Base-by-base conservation (phyloP, 306 rosid species). In the Senna siamea region DNA sequence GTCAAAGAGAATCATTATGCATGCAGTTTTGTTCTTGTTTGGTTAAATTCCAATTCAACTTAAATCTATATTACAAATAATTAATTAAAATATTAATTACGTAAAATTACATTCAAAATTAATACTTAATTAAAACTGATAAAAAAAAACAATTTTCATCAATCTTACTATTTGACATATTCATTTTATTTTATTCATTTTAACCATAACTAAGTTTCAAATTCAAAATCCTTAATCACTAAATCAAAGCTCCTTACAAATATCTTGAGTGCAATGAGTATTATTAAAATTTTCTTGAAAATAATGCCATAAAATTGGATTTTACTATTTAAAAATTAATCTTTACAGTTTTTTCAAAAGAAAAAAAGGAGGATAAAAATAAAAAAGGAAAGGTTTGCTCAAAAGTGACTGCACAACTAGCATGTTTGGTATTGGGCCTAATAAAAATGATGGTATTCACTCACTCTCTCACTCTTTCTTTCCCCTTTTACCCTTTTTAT, bases 371-470 rank as follows among this genome's bases (percentile, higher is more conserved):
- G 37, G 26, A 64, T 32, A 41, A 9, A 44, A 56, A 50, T 7
- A 59, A 50, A 78, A n/a, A 47, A 12, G 59, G 74, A 80, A 88
- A 76, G 88, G 80, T 82, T 57, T 43, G 76, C 7, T 8, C 26
- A 85, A 88, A 85, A 84, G 91, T 85, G 96, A 92, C 89, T 43
- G 79, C 86, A 58, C 82, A 92, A 84, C 90, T 37, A 85, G 78
- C 72, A 66, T 74, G 88, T 84, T 77, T 38, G 56, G 80, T 70
- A 84, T 80, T 77, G 87, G 84, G 85, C 80, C 87, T 85, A 74
- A 52, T 58, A 4, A 79, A 82, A 87, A 92, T 87, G 89, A 90
- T 90, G 85, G 79, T 68, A 76, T 40, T 83, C 77, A 69, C 58
- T 73, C 56, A 43, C n/a, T n/a, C n/a, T n/a, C n/a, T n/a, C n/a